Evolutionary conservation across 192 early-diverging fungal species (phyloP), one percentile per base, ranked within the genome.

Genomic region (Coemansia sp.): DNA sequence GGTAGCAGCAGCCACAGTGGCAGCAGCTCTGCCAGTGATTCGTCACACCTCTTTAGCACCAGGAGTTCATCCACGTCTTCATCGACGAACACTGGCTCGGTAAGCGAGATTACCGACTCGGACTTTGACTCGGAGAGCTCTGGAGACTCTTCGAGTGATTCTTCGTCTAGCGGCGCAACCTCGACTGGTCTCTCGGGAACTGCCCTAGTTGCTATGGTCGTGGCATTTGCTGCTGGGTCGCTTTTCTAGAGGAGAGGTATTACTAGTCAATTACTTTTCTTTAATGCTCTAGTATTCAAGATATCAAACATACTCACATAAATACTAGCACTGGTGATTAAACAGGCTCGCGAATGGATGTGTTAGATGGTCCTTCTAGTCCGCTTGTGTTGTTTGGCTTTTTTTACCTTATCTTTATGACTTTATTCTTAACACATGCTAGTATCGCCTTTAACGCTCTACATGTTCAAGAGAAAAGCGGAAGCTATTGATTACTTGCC

Each of bases 401-500:
- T 18, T 51, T 20, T 51, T 51, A 20, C n/a, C 1, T 51, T 47
- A 20, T 22, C 47, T 8, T 22, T 22, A 51, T 51, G 6, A 0
- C 20, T 51, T 51, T 8, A 22, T 15, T 46, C 18, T 16, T 46
- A 46, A 18, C 44, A 15, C 15, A 36, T 7, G 34, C 34, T 36
- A 36, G 34, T 46, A 46, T 5, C 18, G 15, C 5, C 15, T 46
- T 3, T 16, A 15, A 46, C 5, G 44, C 18, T 46, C 15, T 46
- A 46, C 44, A 5, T 18, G 15, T 16, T 5, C 5, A 16, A 13
- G 15, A 16, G 44, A 46, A 13, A 46, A 18, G 12, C 44, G 18
- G 44, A 46, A 16, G 47, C 76, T 79, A 68, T 75, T 70, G 75
- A 85, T 60, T 80, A 80, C 40, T 71, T 85, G 70, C 84, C 84